Evolutionary conservation across 2,329 filamentous ascomycete genomes (phyloP).

Genomic region (Colletotrichum aenigma): DNA sequence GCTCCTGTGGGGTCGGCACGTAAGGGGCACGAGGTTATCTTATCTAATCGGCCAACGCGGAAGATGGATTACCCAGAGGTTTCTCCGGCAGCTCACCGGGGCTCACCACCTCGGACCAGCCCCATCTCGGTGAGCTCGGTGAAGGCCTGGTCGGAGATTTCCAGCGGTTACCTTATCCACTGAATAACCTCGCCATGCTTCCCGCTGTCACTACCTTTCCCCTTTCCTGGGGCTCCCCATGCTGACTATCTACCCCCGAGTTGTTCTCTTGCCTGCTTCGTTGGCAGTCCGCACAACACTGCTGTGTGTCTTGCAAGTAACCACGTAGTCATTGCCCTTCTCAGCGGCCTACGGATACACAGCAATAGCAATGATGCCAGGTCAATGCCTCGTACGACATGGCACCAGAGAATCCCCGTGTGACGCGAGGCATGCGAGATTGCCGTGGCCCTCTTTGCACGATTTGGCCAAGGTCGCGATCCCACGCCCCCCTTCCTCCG

Average conservation of each 20-base stretch:
- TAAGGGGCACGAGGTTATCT: neutral
- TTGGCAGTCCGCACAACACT: neutral
- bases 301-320: neutral
- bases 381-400: neutral
- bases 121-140: neutral
- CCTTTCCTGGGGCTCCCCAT: neutral
- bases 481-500: neutral
- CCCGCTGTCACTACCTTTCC: conserved; percentile 11
- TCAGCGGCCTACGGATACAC: neutral
- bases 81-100: neutral
- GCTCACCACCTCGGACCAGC: neutral
- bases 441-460: neutral
- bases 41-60: neutral
- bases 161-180: conserved; percentile 1
- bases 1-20: neutral
- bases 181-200: conserved; percentile 18
- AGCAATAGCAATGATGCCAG: neutral
- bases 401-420: conserved; percentile 9
- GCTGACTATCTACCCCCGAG: neutral
- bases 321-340: neutral
- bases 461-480: neutral
- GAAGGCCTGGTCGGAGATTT: neutral
- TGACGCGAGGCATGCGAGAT: conserved; percentile 15
- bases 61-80: neutral
- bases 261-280: neutral